These are phyloP conservation scores for Microdochium nivale DNA, from an alignment of 2,329 filamentous ascomycete species.

Conservation along the genomic window DNA sequence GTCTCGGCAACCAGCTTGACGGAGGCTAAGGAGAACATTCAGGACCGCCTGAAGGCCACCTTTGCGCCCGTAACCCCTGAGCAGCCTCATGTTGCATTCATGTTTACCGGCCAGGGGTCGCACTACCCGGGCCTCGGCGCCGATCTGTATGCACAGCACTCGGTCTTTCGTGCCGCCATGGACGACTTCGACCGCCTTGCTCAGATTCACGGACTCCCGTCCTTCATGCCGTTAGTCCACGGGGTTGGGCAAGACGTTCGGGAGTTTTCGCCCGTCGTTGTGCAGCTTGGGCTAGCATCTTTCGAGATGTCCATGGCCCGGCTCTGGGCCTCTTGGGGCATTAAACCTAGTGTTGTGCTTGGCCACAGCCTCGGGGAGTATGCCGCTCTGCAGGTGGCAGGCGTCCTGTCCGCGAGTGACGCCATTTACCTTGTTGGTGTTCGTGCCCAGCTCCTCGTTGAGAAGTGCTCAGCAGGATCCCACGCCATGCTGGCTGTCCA, in stretches of 20 bases:
- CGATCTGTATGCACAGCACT: slow-evolving; percentile 37
- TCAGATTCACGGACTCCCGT: slow-evolving; percentile 43
- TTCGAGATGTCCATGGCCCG: slow-evolving; percentile 49
- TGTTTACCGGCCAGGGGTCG: slow-evolving; percentile 49
- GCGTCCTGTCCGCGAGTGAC: slow-evolving; percentile 62
- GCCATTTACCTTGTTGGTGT: slow-evolving; percentile 63
- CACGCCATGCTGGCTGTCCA: slow-evolving; percentile 50
- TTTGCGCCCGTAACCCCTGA: slow-evolving; percentile 32
- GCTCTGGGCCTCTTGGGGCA: slow-evolving; percentile 48
- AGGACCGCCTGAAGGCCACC: slow-evolving; percentile 30
- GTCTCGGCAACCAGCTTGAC: slow-evolving; percentile 30
- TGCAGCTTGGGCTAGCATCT: slow-evolving; percentile 45
- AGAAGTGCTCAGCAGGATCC: slow-evolving; percentile 55
- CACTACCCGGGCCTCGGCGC: slow-evolving; percentile 43
- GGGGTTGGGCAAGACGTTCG: slow-evolving; percentile 32
- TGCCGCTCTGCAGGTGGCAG: slow-evolving; percentile 61
- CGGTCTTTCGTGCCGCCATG: slow-evolving; percentile 41
- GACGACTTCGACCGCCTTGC: slow-evolving; percentile 48
- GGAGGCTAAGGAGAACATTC: slow-evolving; percentile 33
- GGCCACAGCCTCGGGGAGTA: slow-evolving; percentile 66
- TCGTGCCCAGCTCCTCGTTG: slow-evolving; percentile 56
- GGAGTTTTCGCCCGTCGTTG: slow-evolving; percentile 38
- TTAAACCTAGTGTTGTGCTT: slow-evolving; percentile 44
- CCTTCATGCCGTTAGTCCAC: slow-evolving; percentile 43
- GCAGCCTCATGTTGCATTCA: slow-evolving; percentile 39